Conservation (phyloP, 139 green algal genomes). For the Chlorella sorokiniana region DNA sequence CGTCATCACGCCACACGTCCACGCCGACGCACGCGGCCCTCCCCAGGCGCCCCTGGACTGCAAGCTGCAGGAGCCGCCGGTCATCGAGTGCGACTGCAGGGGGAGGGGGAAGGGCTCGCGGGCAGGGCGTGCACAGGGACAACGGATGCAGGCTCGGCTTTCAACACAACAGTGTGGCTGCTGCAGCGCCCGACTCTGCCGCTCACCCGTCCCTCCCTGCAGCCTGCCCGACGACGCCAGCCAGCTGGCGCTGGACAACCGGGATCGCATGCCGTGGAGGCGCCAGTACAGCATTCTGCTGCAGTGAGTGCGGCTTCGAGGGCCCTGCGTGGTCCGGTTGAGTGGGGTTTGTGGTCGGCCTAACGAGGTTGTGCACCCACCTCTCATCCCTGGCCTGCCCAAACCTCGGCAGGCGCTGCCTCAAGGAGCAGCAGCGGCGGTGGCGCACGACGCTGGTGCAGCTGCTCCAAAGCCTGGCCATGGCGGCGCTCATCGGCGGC, state of each 20-base stretch:
- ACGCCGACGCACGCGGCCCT: slow-evolving; percentile 14
- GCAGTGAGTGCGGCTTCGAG: neutral
- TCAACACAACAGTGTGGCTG: too few species aligned
- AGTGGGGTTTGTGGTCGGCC: neutral
- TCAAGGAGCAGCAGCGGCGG: slow-evolving; percentile 60
- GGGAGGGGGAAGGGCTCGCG: too few species aligned
- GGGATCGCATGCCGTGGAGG: slow-evolving; percentile 54
- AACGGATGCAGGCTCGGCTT: too few species aligned
- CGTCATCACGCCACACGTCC: slow-evolving; percentile 46
- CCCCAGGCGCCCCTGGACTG: neutral
- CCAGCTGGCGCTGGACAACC: slow-evolving; percentile 5
- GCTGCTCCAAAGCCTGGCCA: slow-evolving; percentile 49
- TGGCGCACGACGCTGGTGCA: slow-evolving; percentile 37
- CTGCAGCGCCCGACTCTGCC: too few species aligned
- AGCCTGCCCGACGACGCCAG: slow-evolving; percentile 18
- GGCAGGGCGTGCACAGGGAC: too few species aligned
- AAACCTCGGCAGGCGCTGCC: slow-evolving; percentile 26
- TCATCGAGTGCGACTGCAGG: slow-evolving; percentile 5
- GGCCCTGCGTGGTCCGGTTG: too few species aligned
- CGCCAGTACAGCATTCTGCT: slow-evolving; percentile 55
- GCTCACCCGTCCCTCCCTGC: neutral
- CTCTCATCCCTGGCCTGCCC: neutral
- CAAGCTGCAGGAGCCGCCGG: slow-evolving; percentile 14
- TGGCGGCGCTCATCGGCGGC: slow-evolving; percentile 49
- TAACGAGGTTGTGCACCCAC: neutral